A percentile compares a stretch with the other conserved stretches of the same genome.
Conservation (phyloP, 768 basidiomycete species). For the Russula emetica region DNA sequence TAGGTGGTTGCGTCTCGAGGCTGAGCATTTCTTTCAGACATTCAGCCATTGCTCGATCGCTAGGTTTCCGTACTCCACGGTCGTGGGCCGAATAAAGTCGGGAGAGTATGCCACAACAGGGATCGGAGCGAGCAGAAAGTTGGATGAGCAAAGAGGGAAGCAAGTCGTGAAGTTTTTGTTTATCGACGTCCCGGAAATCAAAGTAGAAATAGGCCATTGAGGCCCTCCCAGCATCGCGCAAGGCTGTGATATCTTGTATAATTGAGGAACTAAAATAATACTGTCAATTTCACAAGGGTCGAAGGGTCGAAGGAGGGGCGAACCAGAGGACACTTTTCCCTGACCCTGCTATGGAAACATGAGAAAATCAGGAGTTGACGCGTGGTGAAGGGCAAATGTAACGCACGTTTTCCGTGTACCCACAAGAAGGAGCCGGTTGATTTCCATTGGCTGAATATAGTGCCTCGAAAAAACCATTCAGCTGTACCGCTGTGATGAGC, state of each 20-base stretch:
- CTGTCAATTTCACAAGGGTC: neutral
- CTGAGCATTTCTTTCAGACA: neutral
- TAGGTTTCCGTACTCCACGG: neutral
- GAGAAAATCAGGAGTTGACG: neutral
- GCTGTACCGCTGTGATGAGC: neutral
- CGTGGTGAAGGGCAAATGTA: neutral
- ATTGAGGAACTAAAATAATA: neutral
- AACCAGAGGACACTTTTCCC: neutral
- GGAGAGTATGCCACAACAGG: neutral
- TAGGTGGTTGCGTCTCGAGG: neutral
- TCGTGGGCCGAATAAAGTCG: neutral
- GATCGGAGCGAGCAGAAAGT: neutral
- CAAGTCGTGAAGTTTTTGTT: neutral
- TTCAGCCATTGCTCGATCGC: neutral
- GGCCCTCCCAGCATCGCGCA: neutral
- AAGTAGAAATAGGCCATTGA: neutral
- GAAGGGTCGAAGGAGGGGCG: neutral
- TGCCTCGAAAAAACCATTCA: neutral
- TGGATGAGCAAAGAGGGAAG: neutral
- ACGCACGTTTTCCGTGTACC: constrained; percentile 1
- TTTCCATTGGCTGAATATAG: neutral
- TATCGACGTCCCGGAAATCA: neutral
- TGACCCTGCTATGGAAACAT: neutral
- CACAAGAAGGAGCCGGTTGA: neutral
- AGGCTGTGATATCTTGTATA: neutral